Evolutionary conservation across 2,329 filamentous ascomycete species (phyloP).

Genomic region (Fusarium udum): DNA sequence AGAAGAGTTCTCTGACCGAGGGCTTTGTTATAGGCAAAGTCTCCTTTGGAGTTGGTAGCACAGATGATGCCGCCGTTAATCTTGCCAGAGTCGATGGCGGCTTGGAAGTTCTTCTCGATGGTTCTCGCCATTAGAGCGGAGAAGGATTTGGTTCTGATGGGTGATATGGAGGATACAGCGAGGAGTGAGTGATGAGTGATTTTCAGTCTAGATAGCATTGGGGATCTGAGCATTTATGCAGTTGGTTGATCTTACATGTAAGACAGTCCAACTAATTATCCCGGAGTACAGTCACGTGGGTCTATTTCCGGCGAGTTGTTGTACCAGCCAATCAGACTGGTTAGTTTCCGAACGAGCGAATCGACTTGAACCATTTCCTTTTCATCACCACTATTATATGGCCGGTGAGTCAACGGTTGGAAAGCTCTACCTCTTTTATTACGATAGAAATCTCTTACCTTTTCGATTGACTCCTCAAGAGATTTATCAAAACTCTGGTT

Average conservation of each 20-base stretch:
- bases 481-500: accelerated
- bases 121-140: slow-evolving; percentile 34
- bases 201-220: background rate
- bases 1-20: slow-evolving; percentile 53
- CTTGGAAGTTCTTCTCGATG: slow-evolving; percentile 52
- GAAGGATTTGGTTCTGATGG: accelerated
- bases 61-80: slow-evolving; percentile 56
- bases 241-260: background rate
- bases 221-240: background rate
- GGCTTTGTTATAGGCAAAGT: slow-evolving; percentile 52
- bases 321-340: background rate
- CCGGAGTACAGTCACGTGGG: background rate
- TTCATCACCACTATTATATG: no score
- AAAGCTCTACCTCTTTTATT: background rate
- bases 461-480: accelerated
- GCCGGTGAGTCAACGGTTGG: background rate
- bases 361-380: background rate
- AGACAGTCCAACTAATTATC: background rate
- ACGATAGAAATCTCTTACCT: accelerated
- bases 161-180: accelerated
- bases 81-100: slow-evolving; percentile 54
- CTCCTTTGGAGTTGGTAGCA: slow-evolving; percentile 50
- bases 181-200: background rate
- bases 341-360: slow-evolving; percentile 12
- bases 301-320: no score